phyloP scores from a whole-genome alignment of 2,329 filamentous ascomycete species.

The Magnaporthales sp. region DNA sequence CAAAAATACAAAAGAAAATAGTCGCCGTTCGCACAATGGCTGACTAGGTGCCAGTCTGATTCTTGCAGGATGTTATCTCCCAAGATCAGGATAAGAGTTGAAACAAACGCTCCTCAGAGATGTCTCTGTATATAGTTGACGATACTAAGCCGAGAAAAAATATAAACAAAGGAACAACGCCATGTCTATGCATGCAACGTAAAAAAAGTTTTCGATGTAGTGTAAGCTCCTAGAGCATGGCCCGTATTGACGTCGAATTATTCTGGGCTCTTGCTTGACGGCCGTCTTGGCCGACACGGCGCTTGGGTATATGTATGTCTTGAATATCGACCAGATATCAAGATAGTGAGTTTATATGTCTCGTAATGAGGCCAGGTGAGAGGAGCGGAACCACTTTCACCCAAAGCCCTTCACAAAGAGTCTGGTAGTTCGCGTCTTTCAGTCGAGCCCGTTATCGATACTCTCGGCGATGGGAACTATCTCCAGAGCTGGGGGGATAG shows the following conservation, averaged over 20 bases:
- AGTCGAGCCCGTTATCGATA: conserved; percentile 8
- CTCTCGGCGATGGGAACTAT: conserved; percentile 10
- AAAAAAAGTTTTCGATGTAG: not conserved
- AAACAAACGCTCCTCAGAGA: not conserved
- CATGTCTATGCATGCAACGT: conserved; percentile 5
- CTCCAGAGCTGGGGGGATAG: conserved; percentile 12
- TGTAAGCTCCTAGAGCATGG: not conserved
- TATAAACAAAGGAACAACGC: conserved; percentile 5
- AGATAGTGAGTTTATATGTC: not conserved
- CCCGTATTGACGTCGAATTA: not conserved
- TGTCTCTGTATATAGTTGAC: not conserved
- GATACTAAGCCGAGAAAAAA: not conserved
- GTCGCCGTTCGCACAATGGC: not conserved
- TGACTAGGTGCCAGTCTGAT: not conserved
- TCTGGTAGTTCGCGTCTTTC: not conserved
- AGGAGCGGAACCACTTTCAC: not conserved
- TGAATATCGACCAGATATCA: not conserved
- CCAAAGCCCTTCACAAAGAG: not conserved
- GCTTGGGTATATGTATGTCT: not conserved
- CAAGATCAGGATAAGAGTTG: not conserved
- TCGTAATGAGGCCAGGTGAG: not conserved
- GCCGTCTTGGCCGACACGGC: no score
- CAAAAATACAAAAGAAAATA: not conserved
- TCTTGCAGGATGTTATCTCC: not conserved
- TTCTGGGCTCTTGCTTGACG: not conserved